Base-by-base conservation (phyloP, 352 stramenopile species). In the Elongisporangium undulatum region DNA sequence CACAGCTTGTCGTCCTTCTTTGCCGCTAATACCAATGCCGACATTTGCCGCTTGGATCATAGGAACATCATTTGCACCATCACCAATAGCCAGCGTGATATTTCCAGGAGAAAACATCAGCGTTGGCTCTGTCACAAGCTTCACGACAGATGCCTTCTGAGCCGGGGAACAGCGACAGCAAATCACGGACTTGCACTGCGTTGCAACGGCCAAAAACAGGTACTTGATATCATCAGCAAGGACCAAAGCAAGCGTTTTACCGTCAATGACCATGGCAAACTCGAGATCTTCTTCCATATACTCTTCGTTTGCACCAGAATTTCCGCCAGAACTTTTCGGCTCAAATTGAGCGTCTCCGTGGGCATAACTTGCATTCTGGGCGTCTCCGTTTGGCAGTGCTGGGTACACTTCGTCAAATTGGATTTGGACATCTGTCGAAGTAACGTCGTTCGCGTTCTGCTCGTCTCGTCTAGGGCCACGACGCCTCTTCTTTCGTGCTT, bases 221-320 rank as follows among this genome's bases (percentile, higher is more conserved):
- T 96, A 95, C 61, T 96, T 95, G 56, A 95, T 94, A 61, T 96
- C 87, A 67, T 95, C 82, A 57, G 94, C 85, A 29, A 96, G 68
- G 29, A 94, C 74, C 22, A 96, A 63, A 19, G 83, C 79, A 3
- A 95, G 68, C 15, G 87, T 95, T 59, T 91, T 92, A 10, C 87
- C 87, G 59, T 96, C 87, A 55, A 96, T 96, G n/a, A 96, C 87
- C 85, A 96, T 94, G 15, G 85, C 87, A 58, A 93, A 95, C 55
- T 95, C 87, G 19, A 96, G 53, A 9, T 94, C 81, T 22, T 94
- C 85, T 19, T 94, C 83, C 4, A 86, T 59, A 15, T 68, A 85
- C 34, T 90, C 81, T 15, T 78, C 82, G 38, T 70, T 72, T 49
- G 69, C 72, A 53, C 68, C 70, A 20, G 63, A 75, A 4, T 34